A percentile compares a stretch with the other conserved stretches of the same genome.
phyloP scores from a whole-genome alignment of 2,329 filamentous ascomycete genomes.

The Beauveria brongniartii region DNA sequence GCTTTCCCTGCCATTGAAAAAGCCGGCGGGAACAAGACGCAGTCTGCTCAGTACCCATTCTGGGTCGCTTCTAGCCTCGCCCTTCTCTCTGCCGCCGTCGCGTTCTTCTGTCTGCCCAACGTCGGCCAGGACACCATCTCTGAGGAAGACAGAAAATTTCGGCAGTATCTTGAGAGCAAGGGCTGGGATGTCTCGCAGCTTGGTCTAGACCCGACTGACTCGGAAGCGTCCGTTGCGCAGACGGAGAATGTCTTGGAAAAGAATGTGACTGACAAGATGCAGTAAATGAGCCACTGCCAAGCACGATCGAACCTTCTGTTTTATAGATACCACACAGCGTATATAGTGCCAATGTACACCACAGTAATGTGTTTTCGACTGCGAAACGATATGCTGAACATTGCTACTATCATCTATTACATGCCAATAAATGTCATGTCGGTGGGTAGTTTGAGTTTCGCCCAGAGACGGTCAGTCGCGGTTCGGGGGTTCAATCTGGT shows the following conservation, averaged over 20 bases:
- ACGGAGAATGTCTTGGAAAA: background rate
- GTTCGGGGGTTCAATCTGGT: no score
- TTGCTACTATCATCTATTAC: background rate
- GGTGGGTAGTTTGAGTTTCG: no score
- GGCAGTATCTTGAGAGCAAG: constrained; percentile 60
- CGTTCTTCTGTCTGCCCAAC: constrained; percentile 60
- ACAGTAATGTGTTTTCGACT: background rate
- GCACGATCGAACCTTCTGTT: background rate
- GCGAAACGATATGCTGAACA: background rate
- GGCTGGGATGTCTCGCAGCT: constrained; percentile 65
- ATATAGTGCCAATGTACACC: background rate
- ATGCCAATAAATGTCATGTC: background rate
- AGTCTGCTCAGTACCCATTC: constrained; percentile 76
- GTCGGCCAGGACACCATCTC: constrained; percentile 83
- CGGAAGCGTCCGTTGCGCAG: background rate
- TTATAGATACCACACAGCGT: background rate
- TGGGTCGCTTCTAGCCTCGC: constrained; percentile 75
- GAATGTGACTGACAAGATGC: background rate
- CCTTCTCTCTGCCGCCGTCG: constrained; percentile 56
- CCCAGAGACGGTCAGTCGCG: no score
- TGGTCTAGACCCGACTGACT: constrained; percentile 31
- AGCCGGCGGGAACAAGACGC: constrained; percentile 45
- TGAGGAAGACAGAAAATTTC: constrained; percentile 67
- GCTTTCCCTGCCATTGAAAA: constrained; percentile 68
- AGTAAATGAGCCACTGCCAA: background rate